phyloP scores from a whole-genome alignment of 805 yeast genomes.

The Brettanomyces naardenensis region DNA sequence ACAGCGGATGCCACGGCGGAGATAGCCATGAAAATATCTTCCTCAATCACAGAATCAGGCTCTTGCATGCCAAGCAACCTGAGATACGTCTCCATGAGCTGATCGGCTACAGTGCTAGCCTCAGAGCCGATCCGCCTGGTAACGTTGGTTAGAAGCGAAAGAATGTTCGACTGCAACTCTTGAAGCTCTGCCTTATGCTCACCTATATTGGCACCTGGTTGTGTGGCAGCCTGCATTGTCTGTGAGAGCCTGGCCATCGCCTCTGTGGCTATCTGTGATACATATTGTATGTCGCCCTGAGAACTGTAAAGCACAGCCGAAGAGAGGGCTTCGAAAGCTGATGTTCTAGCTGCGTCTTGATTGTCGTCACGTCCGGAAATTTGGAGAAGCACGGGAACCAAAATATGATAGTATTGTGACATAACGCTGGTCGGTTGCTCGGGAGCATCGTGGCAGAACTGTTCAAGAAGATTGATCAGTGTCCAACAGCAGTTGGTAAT shows the following conservation, averaged over 20 bases:
- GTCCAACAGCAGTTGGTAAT: slow-evolving; percentile 99
- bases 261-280: slow-evolving; percentile 68
- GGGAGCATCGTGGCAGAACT: slow-evolving; percentile 51
- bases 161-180: slow-evolving; percentile 78
- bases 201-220: slow-evolving; percentile 23
- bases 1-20: slow-evolving; percentile 83
- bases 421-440: slow-evolving; percentile 48
- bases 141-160: slow-evolving; percentile 73
- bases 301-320: slow-evolving; percentile 73
- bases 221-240: slow-evolving; percentile 29
- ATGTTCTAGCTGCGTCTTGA: slow-evolving; percentile 82
- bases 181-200: slow-evolving; percentile 77
- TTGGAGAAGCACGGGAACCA: slow-evolving; percentile 64
- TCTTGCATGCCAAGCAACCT: slow-evolving; percentile 55
- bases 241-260: slow-evolving; percentile 64
- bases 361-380: slow-evolving; percentile 71
- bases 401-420: slow-evolving; percentile 62
- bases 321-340: slow-evolving; percentile 93
- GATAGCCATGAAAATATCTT: slow-evolving; percentile 87
- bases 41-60: slow-evolving; percentile 69
- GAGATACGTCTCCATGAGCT: slow-evolving; percentile 75
- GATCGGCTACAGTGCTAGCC: slow-evolving; percentile 65
- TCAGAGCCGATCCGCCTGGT: slow-evolving; percentile 72
- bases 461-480: slow-evolving; percentile 84
- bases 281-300: slow-evolving; percentile 55